phyloP scores from a whole-genome alignment of 1,284 basidiomycete genomes.

The Sphagnurus paluster region DNA sequence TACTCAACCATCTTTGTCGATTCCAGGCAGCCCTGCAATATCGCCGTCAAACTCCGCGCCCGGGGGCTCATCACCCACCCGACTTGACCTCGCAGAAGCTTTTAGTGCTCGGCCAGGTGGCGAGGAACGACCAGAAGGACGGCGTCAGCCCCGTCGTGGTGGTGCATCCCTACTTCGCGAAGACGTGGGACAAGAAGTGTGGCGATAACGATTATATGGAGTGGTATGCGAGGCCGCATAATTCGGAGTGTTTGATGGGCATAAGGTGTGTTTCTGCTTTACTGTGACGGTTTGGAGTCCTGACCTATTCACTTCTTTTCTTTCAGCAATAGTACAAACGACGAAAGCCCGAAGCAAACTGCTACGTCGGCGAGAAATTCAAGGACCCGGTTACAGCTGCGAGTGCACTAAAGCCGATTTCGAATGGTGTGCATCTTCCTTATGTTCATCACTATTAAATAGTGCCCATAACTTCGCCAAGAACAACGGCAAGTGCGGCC shows the following conservation, averaged over 20 bases:
- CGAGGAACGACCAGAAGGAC: conserved; percentile 59
- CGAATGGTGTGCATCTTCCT: conserved; percentile 71
- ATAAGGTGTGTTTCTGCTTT: conserved; percentile 61
- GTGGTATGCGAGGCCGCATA: conserved; percentile 80
- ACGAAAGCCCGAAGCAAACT: conserved; percentile 82
- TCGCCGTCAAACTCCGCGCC: conserved; percentile 76
- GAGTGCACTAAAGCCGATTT: conserved; percentile 86
- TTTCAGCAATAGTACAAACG: conserved; percentile 97
- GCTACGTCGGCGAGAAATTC: conserved; percentile 93
- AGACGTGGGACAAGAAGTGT: conserved; percentile 73
- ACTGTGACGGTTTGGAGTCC: neutral
- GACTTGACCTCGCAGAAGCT: conserved; percentile 96
- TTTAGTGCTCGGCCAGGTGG: conserved; percentile 77
- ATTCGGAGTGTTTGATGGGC: conserved; percentile 92
- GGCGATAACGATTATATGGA: conserved; percentile 76
- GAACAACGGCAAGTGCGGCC: conserved; percentile 79
- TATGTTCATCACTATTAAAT: neutral
- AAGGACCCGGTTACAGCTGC: conserved; percentile 83
- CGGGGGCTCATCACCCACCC: conserved; percentile 78
- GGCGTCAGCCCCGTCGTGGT: conserved; percentile 67
- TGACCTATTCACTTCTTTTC: conserved; percentile 2
- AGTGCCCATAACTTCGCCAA: conserved; percentile 90
- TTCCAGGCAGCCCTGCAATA: conserved; percentile 66
- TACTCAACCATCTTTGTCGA: neutral
- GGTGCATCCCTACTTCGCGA: conserved; percentile 85